Evolutionary conservation across 2,329 filamentous ascomycete genomes (phyloP).

Genomic region (Trichoderma sp.): DNA sequence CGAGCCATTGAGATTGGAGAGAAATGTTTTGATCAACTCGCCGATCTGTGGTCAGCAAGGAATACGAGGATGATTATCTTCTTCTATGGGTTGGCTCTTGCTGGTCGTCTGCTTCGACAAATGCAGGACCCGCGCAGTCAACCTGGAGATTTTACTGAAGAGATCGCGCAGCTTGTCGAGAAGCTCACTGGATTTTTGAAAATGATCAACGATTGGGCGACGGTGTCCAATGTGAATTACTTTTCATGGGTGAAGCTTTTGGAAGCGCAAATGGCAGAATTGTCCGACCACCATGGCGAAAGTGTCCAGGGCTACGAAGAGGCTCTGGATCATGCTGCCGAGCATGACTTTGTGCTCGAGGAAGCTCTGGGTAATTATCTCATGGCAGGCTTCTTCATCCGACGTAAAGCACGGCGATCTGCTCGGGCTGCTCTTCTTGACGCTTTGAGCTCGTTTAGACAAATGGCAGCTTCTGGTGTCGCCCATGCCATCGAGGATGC

Average conservation of each 20-base stretch:
- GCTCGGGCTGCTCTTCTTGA: conserved; percentile 70
- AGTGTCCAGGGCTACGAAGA: conserved; percentile 69
- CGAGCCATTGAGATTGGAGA: conserved; percentile 59
- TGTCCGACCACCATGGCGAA: conserved; percentile 55
- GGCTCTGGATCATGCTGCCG: conserved; percentile 69
- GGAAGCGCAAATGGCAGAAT: conserved; percentile 67
- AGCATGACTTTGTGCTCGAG: conserved; percentile 67
- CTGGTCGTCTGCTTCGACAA: conserved; percentile 52
- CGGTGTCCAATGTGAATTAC: conserved; percentile 70
- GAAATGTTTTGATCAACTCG: conserved; percentile 47
- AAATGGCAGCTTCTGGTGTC: conserved; percentile 69
- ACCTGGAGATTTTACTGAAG: conserved; percentile 45
- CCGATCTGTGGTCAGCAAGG: conserved; percentile 59
- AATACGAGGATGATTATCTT: conserved; percentile 59
- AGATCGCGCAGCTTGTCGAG: conserved; percentile 51
- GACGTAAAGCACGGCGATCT: conserved; percentile 64
- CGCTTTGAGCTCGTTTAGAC: conserved; percentile 66
- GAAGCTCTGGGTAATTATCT: conserved; percentile 74
- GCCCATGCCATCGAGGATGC: conserved; percentile 67
- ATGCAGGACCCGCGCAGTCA: conserved; percentile 49
- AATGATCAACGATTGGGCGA: conserved; percentile 64
- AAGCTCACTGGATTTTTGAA: conserved; percentile 58
- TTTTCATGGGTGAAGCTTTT: conserved; percentile 67
- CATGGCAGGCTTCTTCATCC: conserved; percentile 70
- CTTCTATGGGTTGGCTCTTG: conserved; percentile 61